Conservation (phyloP, 768 basidiomycete species). For the Rhizopogon sp. region DNA sequence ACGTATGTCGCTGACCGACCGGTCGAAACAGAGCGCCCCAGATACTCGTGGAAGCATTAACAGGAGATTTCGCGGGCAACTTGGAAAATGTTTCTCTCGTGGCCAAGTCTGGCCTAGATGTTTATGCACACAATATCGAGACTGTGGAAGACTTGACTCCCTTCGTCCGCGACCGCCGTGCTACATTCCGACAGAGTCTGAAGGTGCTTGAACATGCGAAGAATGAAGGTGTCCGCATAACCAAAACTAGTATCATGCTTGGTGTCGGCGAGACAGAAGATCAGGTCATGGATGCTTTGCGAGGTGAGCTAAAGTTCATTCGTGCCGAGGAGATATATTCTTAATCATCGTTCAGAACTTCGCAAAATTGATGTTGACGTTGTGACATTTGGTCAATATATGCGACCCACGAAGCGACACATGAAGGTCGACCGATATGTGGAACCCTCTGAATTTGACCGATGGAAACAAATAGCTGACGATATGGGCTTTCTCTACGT, state of each 20-base stretch:
- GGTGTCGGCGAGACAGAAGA: conserved; percentile 89
- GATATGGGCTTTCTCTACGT: conserved; percentile 96
- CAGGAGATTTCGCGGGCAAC: conserved; percentile 87
- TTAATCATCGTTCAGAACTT: conserved; percentile 51
- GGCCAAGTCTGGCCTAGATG: conserved; percentile 91
- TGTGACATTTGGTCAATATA: conserved; percentile 98
- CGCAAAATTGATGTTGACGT: conserved; percentile 90
- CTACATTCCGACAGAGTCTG: conserved; percentile 83
- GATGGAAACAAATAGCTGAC: conserved; percentile 88
- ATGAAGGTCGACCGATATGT: conserved; percentile 99
- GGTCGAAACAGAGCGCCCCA: conserved; percentile 68
- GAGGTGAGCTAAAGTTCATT: conserved; percentile 46
- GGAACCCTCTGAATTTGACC: conserved; percentile 86
- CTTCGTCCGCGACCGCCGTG: conserved; percentile 90
- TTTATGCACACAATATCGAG: conserved; percentile 97
- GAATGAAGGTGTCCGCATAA: conserved; percentile 76
- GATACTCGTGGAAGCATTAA: conserved; percentile 94
- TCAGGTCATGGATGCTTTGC: conserved; percentile 76
- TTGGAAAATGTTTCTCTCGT: conserved; percentile 73
- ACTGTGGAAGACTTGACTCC: conserved; percentile 94
- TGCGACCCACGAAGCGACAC: conserved; percentile 97
- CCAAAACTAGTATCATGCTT: conserved; percentile 98
- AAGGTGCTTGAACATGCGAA: conserved; percentile 81
- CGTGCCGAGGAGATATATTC: not conserved
- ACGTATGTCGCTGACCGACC: not conserved